These are phyloP conservation scores for Pichia sp. DNA, from an alignment of 1,139 yeast species.

Conservation along the genomic window DNA sequence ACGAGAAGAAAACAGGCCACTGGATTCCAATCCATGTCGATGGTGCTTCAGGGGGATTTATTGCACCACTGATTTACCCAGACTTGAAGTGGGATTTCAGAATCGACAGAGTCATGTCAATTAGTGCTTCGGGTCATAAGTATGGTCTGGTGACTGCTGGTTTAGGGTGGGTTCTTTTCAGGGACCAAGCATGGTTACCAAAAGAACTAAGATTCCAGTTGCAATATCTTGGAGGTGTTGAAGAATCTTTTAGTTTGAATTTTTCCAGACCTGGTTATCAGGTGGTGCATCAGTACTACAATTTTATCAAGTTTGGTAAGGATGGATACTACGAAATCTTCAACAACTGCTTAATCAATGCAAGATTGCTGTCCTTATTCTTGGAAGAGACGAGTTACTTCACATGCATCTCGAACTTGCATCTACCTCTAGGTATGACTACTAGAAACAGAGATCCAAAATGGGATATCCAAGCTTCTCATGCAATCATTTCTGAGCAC, in stretches of 20 bases:
- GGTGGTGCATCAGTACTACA: conserved; percentile 81
- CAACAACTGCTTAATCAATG: conserved; percentile 59
- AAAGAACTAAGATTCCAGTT: conserved; percentile 68
- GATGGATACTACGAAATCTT: conserved; percentile 67
- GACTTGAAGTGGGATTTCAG: conserved; percentile 79
- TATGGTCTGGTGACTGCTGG: conserved; percentile 90
- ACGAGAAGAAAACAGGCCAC: conserved; percentile 62
- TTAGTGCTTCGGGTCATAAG: conserved; percentile 93
- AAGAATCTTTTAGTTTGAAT: conserved; percentile 80
- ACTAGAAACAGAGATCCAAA: conserved; percentile 21
- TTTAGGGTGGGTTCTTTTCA: conserved; percentile 89
- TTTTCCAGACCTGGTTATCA: conserved; percentile 93
- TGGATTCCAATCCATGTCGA: conserved; percentile 84
- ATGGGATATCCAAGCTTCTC: conserved; percentile 6
- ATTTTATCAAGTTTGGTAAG: conserved; percentile 64
- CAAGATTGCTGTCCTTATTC: conserved; percentile 62
- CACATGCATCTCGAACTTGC: conserved; percentile 74
- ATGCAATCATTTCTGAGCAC: conserved; percentile 32
- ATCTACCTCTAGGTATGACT: conserved; percentile 45
- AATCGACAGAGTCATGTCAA: conserved; percentile 69
- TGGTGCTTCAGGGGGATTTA: conserved; percentile 88
- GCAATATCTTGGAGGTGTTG: conserved; percentile 84
- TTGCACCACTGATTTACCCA: conserved; percentile 80
- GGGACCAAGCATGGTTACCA: conserved; percentile 60
- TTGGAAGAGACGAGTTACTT: conserved; percentile 64